phyloP scores from a whole-genome alignment of 106 monocot genomes.

The Xerophyta viscosa region DNA sequence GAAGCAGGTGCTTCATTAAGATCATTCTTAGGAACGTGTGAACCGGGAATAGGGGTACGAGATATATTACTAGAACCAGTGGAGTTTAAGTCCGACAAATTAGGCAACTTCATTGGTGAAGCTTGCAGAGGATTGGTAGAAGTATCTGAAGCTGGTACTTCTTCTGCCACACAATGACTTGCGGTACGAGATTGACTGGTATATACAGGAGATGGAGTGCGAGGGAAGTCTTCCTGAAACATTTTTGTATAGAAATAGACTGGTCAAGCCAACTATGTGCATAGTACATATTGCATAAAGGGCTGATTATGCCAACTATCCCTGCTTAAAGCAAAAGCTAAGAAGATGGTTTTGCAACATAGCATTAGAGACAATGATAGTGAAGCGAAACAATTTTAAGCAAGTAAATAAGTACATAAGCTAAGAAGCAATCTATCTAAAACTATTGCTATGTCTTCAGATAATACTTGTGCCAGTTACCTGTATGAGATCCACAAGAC shows the following conservation, averaged over 20 bases:
- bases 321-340: no score
- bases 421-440: no score
- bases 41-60: slow-evolving; percentile 1
- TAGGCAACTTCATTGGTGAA: slow-evolving; percentile 17
- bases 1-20: slow-evolving; percentile 5
- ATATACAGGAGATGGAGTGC: slow-evolving; percentile 52
- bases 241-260: slow-evolving; percentile 2
- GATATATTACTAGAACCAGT: not conserved
- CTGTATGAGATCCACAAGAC: slow-evolving; percentile 53
- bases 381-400: no score
- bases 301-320: no score
- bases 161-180: slow-evolving; percentile 31
- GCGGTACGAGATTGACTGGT: slow-evolving; percentile 28
- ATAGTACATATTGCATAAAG: no score
- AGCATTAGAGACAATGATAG: no score
- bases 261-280: not conserved
- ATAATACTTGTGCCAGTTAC: slow-evolving; percentile 12
- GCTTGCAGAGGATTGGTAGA: slow-evolving; percentile 10
- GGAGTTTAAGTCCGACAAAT: slow-evolving; percentile 14
- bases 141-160: slow-evolving; percentile 15
- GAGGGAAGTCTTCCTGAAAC: slow-evolving; percentile 69
- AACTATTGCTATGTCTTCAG: no score
- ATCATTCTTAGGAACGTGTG: slow-evolving; percentile 6
- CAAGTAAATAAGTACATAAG: no score
- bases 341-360: no score